These are phyloP conservation scores for Rhodotorula sp. DNA, from an alignment of 1,284 basidiomycete species.

Conservation along the genomic window DNA sequence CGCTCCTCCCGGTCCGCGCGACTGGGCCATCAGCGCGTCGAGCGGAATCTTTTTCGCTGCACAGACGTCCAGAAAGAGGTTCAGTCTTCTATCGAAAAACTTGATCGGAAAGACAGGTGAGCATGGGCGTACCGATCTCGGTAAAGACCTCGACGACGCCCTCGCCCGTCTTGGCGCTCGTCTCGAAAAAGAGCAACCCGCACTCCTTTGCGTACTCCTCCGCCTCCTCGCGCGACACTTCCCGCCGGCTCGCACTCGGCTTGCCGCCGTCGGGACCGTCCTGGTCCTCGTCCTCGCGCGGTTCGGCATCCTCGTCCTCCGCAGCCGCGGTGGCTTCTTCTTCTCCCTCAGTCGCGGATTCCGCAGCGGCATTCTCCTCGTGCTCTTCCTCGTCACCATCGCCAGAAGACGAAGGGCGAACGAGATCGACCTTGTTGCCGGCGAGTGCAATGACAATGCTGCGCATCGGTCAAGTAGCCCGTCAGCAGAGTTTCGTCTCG, in stretches of 20 bases:
- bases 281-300: conserved; percentile 44
- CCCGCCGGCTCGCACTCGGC: conserved; percentile 61
- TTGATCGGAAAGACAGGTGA: background rate
- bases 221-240: conserved; percentile 90
- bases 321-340: conserved; percentile 59
- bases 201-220: conserved; percentile 93
- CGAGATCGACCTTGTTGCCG: conserved; percentile 72
- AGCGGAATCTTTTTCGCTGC: conserved; percentile 93
- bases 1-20: conserved; percentile 36
- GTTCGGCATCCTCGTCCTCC: conserved; percentile 80
- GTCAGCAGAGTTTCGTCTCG: no score
- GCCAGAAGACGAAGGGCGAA: conserved; percentile 46
- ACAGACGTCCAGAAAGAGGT: background rate
- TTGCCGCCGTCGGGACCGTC: conserved; percentile 44
- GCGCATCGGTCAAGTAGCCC: background rate
- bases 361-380: conserved; percentile 49
- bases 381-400: conserved; percentile 44
- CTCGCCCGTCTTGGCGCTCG: conserved; percentile 95
- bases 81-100: background rate
- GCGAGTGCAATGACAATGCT: conserved; percentile 98
- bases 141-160: conserved; percentile 97
- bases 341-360: conserved; percentile 59
- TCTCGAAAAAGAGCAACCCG: conserved; percentile 93
- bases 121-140: conserved; percentile 74
- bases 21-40: conserved; percentile 73